Percentiles rank a stretch among this genome's conserved stretches.
Evolutionary conservation across 345 rosid species (phyloP).

Genomic region (Lepidium sativum): DNA sequence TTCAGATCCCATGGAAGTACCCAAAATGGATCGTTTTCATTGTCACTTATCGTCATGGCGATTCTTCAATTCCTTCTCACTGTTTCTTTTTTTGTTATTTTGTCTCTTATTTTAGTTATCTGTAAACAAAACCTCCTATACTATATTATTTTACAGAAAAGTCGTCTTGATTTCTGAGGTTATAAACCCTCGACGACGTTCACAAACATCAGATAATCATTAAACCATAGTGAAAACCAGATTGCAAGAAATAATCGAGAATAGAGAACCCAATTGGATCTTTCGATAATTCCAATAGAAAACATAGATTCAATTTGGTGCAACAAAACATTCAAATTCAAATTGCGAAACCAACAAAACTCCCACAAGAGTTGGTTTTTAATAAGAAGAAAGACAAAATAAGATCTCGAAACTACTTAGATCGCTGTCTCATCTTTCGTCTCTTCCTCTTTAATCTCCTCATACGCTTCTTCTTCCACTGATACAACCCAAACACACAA

Average conservation of each 20-base stretch:
- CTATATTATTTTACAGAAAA: no score
- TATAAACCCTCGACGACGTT: not conserved
- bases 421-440: conserved; percentile 98
- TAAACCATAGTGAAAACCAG: not conserved
- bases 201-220: not conserved
- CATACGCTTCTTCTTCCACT: conserved; percentile 99
- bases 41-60: not conserved
- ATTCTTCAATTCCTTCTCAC: not conserved
- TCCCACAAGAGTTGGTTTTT: conserved; percentile 6
- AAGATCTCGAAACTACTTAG: conserved; percentile 49
- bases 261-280: not conserved
- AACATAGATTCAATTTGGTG: conserved; percentile 2
- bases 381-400: not conserved
- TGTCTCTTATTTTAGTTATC: no score
- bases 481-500: not conserved
- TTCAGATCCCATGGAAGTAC: not conserved
- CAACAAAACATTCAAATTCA: conserved; percentile 12
- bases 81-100: no score
- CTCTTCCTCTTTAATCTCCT: conserved; percentile 99
- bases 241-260: not conserved
- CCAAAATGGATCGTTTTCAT: not conserved
- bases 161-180: not conserved
- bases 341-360: conserved; percentile 10
- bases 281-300: not conserved
- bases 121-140: no score